A percentile compares a stretch with the other conserved stretches of the same genome.
phyloP scores from a whole-genome alignment of 129 eudicot species.

The Artemisia argyi region DNA sequence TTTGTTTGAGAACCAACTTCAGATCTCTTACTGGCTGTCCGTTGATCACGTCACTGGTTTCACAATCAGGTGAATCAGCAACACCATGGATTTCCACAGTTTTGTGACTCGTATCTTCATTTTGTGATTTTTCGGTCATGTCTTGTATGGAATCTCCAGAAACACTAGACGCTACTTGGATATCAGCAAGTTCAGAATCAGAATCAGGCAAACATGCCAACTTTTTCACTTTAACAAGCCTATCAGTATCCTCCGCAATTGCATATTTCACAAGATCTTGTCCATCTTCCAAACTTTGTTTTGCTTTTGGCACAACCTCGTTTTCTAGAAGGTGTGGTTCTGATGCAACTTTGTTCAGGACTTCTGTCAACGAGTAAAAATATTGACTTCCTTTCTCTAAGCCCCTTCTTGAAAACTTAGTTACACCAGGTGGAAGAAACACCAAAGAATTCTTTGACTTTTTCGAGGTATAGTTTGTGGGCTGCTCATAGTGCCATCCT shows the following conservation, averaged over 20 bases:
- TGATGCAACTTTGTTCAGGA: slow-evolving; percentile 51
- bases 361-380: slow-evolving; percentile 58
- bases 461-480: slow-evolving; percentile 3
- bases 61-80: too few relatives aligned
- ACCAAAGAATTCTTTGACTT: slow-evolving; percentile 29
- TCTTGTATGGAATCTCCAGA: too few relatives aligned
- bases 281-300: not conserved
- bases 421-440: slow-evolving; percentile 63
- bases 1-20: too few relatives aligned
- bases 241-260: not conserved
- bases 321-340: slow-evolving; percentile 58
- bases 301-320: not conserved
- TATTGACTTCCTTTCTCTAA: slow-evolving; percentile 51
- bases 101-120: too few relatives aligned
- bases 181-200: not conserved
- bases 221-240: not conserved
- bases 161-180: too few relatives aligned
- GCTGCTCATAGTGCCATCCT: slow-evolving; percentile 68
- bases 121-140: too few relatives aligned
- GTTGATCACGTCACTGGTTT: too few relatives aligned
- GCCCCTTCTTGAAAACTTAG: slow-evolving; percentile 53
- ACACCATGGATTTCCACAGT: too few relatives aligned
- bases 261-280: not conserved
- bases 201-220: not conserved
- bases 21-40: too few relatives aligned